Percentiles rank a stretch among this genome's conserved stretches.
phyloP scores from a whole-genome alignment of 768 basidiomycete genomes.

The Cystobasidium onofrii region DNA sequence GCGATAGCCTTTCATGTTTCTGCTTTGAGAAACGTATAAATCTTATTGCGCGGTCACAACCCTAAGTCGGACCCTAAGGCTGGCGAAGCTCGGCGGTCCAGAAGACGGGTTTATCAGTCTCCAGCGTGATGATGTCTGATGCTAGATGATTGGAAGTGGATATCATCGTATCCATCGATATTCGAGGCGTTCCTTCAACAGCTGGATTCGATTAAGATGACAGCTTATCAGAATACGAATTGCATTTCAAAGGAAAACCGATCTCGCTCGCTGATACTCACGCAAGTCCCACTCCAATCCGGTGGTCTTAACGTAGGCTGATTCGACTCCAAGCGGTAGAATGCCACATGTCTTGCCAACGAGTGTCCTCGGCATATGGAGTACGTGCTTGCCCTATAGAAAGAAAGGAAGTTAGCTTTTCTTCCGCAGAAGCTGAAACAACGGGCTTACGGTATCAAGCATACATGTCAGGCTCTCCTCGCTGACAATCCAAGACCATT shows the following conservation, averaged over 20 bases:
- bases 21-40: too few species aligned
- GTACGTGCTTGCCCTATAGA: conserved; percentile 70
- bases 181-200: conserved; percentile 56
- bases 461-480: conserved; percentile 89
- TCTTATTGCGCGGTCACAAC: too few species aligned
- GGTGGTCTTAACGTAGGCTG: conserved; percentile 65
- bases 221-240: too few species aligned
- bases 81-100: conserved; percentile 68
- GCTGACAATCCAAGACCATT: conserved; percentile 66
- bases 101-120: conserved; percentile 74
- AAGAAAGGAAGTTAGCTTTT: conserved; percentile 3
- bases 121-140: conserved; percentile 59
- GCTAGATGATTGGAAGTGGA: conserved; percentile 92
- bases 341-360: conserved; percentile 87
- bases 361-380: conserved; percentile 62
- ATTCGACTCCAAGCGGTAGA: conserved; percentile 78
- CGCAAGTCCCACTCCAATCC: conserved; percentile 87
- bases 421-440: too few species aligned
- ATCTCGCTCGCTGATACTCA: conserved; percentile 48
- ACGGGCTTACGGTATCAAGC: conserved; percentile 62
- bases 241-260: too few species aligned
- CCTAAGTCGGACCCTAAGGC: neutral
- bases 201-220: conserved; percentile 1
- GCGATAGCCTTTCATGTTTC: too few species aligned
- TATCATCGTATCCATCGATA: conserved; percentile 72